Evolutionary conservation across 768 basidiomycete genomes (phyloP), one percentile per base, ranked within the genome.

Genomic region (Xanthoconium stramineum): DNA sequence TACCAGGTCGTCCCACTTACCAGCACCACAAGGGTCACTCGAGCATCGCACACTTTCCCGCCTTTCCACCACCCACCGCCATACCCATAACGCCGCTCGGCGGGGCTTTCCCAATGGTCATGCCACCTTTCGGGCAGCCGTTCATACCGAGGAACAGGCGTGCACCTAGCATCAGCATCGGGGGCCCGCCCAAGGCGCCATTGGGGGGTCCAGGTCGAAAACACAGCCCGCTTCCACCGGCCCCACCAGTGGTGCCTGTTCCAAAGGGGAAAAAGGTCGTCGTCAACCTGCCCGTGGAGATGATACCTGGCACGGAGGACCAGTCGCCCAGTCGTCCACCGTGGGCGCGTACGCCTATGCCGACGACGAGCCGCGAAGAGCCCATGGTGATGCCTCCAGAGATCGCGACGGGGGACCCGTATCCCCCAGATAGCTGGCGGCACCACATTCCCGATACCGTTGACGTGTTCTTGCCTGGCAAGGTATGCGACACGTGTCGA

Each of bases 181-280:
- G 91, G 13, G 91, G 91, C 8, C 91, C 91, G n/a, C 91, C 91
- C 10, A 94, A 93, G 69, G 91, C 91, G 1, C 80, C 84, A 1
- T 74, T 94, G 3, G 91, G 91, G 17, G 91, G 91, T 0, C 90
- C 88, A 13, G 81, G 83, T 44, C 81, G 88, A 44, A 93, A 89
- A 72, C 78, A 84, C 49, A 88, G 85, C 69, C 89, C 89, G 12
- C 72, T 88, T 56, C 78, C 83, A 11, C 66, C 68, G 14, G 54
- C 61, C 11, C 66, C 70, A 57, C 70, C 47, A 42, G 45, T 72
- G 40, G 45, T 72, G 1, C 71, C 77, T 30, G 67, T 63, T 50
- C 58, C 52, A 30, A 90, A 89, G 72, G 65, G 69, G 29, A 91
- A 88, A 77, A 91, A 88, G 68, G 64, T 84, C 24, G 61, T 76